phyloP scores from a whole-genome alignment of 768 basidiomycete species.

The Baorangia bicolor region DNA sequence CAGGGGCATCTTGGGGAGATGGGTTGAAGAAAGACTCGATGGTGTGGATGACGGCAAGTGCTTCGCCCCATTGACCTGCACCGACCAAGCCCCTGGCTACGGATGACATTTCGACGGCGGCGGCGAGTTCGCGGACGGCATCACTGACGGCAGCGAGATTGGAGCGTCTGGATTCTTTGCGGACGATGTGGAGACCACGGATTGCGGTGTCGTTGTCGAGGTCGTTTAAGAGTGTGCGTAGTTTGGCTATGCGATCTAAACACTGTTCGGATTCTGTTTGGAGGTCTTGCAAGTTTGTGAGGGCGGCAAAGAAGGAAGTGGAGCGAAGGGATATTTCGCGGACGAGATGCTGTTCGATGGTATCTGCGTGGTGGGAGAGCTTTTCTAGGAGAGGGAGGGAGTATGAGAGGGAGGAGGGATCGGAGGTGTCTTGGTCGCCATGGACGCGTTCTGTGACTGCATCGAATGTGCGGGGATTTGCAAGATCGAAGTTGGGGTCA shows the following conservation, averaged over 20 bases:
- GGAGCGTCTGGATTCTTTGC: slow-evolving; percentile 57
- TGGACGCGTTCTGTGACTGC: slow-evolving; percentile 65
- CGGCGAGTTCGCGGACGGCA: slow-evolving; percentile 60
- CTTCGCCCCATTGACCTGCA: slow-evolving; percentile 86
- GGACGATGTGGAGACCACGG: slow-evolving; percentile 74
- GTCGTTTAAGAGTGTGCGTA: slow-evolving; percentile 69
- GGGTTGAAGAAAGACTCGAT: slow-evolving; percentile 58
- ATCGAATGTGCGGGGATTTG: slow-evolving; percentile 74
- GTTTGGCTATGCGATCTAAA: slow-evolving; percentile 66
- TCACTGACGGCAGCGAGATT: slow-evolving; percentile 61
- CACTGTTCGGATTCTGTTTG: slow-evolving; percentile 87
- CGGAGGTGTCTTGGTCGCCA: slow-evolving; percentile 39
- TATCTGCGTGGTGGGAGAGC: slow-evolving; percentile 89
- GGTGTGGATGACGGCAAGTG: slow-evolving; percentile 70
- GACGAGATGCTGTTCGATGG: slow-evolving; percentile 91
- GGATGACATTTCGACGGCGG: slow-evolving; percentile 75
- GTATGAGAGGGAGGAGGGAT: slow-evolving; percentile 63
- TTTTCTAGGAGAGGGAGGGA: slow-evolving; percentile 80
- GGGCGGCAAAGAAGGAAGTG: slow-evolving; percentile 92
- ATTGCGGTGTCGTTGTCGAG: slow-evolving; percentile 78
- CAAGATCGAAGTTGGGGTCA: slow-evolving; percentile 70
- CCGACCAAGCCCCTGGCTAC: slow-evolving; percentile 73
- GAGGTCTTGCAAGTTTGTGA: slow-evolving; percentile 90
- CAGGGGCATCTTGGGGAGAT: slow-evolving; percentile 1
- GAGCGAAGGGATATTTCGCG: slow-evolving; percentile 90